These are phyloP conservation scores for Blastomyces parvus DNA, from an alignment of 2,329 filamentous ascomycete genomes.

Conservation along the genomic window DNA sequence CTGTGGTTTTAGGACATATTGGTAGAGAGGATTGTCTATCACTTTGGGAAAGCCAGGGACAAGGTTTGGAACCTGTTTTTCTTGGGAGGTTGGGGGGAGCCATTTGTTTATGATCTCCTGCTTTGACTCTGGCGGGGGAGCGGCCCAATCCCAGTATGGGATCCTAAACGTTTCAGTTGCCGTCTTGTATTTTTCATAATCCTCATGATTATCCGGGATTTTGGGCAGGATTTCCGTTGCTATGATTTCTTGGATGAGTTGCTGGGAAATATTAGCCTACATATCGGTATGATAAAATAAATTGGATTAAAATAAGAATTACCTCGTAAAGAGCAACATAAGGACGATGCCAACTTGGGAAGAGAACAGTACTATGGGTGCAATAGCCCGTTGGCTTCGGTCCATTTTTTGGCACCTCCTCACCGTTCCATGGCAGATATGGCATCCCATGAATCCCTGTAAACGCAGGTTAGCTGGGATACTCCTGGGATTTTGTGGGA, in stretches of 20 bases:
- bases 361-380: slow-evolving; percentile 64
- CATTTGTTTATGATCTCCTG: slow-evolving; percentile 29
- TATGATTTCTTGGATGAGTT: slow-evolving; percentile 29
- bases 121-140: slow-evolving; percentile 16
- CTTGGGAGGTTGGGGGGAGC: slow-evolving; percentile 22
- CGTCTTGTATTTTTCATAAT: slow-evolving; percentile 33
- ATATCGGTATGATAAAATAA: not conserved
- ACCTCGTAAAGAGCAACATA: slow-evolving; percentile 58
- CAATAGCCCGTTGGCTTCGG: slow-evolving; percentile 58
- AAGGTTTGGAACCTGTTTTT: slow-evolving; percentile 33
- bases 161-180: slow-evolving; percentile 35
- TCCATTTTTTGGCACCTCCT: slow-evolving; percentile 29
- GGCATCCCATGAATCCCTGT: slow-evolving; percentile 8
- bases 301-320: not conserved
- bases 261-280: slow-evolving; percentile 18
- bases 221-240: slow-evolving; percentile 29
- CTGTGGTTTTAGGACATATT: slow-evolving; percentile 23
- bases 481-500: not conserved
- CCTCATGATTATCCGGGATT: slow-evolving; percentile 38
- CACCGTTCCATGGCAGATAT: slow-evolving; percentile 8
- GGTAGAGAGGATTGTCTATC: slow-evolving; percentile 39
- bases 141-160: slow-evolving; percentile 43
- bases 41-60: slow-evolving; percentile 31
- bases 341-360: slow-evolving; percentile 73
- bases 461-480: not conserved